These are phyloP conservation scores for Solanum appendiculatum DNA, from an alignment of 257 asterid genomes.

Conservation along the genomic window DNA sequence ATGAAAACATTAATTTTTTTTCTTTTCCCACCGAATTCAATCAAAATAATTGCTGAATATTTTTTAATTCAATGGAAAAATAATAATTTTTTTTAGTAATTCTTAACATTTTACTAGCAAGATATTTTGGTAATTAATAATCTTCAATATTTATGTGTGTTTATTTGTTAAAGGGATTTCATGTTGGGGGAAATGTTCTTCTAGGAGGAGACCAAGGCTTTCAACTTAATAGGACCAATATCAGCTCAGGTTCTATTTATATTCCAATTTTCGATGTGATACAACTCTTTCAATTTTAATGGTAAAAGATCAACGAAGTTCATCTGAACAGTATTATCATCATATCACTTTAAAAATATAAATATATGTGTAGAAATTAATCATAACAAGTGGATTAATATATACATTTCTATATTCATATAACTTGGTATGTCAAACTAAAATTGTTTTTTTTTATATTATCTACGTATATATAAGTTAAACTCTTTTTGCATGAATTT, in stretches of 20 bases:
- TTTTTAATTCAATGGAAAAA: fast-evolving
- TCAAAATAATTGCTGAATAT: fast-evolving
- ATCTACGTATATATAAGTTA: background rate
- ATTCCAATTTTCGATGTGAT: background rate
- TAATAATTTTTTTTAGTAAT: background rate
- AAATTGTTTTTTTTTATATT: background rate
- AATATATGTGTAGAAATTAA: background rate
- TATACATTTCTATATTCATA: background rate
- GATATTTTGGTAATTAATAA: background rate
- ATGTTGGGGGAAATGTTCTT: conserved; percentile 47
- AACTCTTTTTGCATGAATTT: background rate
- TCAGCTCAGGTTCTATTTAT: conserved; percentile 38
- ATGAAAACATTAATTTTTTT: too few relatives aligned
- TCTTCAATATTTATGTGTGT: background rate
- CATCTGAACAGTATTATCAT: background rate
- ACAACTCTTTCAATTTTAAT: background rate
- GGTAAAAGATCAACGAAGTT: background rate
- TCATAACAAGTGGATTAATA: background rate
- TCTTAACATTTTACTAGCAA: background rate
- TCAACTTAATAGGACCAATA: conserved; percentile 34
- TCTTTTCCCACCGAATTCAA: fast-evolving
- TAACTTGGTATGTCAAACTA: background rate
- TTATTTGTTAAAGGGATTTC: conserved; percentile 37
- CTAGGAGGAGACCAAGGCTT: conserved; percentile 56
- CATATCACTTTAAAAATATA: background rate